phyloP scores from a whole-genome alignment of 83 land plant species.

The Larix sibirica region DNA sequence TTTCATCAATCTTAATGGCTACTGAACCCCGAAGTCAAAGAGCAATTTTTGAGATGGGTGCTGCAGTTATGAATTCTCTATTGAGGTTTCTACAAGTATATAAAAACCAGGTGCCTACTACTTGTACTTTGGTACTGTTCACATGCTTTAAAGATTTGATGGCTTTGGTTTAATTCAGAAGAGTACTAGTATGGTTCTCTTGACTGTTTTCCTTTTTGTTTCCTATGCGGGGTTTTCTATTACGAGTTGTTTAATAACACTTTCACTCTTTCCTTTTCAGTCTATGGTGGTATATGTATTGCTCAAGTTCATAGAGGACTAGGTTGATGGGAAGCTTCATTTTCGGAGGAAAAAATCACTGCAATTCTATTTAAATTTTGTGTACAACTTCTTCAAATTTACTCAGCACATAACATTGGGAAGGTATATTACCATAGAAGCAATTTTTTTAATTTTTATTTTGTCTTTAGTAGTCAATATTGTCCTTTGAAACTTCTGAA shows the following conservation, averaged over 20 bases:
- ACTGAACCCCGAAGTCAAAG: constrained; percentile 87
- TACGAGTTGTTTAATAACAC: no score
- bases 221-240: no score
- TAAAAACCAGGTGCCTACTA: constrained; percentile 75
- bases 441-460: background rate
- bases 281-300: constrained; percentile 84
- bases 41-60: constrained; percentile 84
- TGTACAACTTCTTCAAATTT: constrained; percentile 80
- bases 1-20: constrained; percentile 34
- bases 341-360: constrained; percentile 79
- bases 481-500: background rate
- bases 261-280: constrained; percentile 21
- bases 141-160: background rate
- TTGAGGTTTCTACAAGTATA: constrained; percentile 72
- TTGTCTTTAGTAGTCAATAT: background rate
- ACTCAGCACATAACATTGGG: constrained; percentile 94
- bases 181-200: no score
- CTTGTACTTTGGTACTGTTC: background rate
- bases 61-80: constrained; percentile 72
- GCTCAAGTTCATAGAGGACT: constrained; percentile 89
- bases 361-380: constrained; percentile 76
- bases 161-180: no score
- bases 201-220: no score
- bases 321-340: constrained; percentile 93
- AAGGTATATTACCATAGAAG: constrained; percentile 42